Percentiles rank a stretch among this genome's conserved stretches.
Conservation (phyloP, 83 land plant species). For the Thuja plicata region DNA sequence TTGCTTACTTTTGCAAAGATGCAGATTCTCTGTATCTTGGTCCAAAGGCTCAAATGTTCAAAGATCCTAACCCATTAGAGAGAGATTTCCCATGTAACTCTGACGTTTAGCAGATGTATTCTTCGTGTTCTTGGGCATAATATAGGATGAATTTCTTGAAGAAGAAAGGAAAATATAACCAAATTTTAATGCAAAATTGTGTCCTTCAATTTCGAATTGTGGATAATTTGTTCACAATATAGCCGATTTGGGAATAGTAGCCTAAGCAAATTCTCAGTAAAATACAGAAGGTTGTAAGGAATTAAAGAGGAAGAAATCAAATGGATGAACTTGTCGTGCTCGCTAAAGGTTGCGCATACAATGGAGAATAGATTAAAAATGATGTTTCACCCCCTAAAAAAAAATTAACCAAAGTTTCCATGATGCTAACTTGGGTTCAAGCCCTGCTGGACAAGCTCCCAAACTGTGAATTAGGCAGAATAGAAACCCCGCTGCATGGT, state of each 20-base stretch:
- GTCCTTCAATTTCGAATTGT: background rate
- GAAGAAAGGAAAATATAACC: background rate
- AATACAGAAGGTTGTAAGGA: background rate
- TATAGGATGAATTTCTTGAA: background rate
- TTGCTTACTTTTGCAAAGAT: background rate
- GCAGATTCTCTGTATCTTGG: background rate
- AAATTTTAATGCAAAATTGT: background rate
- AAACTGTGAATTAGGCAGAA: background rate
- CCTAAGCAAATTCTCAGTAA: background rate
- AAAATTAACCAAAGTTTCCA: background rate
- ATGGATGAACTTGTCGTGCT: background rate
- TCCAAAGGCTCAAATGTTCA: background rate
- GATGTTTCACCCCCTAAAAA: background rate
- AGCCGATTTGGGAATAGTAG: background rate
- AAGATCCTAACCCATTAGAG: background rate
- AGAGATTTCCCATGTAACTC: background rate
- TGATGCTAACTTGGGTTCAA: background rate
- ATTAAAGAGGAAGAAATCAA: background rate
- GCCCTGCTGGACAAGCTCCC: background rate
- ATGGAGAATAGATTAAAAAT: background rate
- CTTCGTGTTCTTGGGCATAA: background rate
- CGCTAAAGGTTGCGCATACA: background rate
- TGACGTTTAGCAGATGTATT: background rate
- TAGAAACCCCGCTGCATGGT: background rate
- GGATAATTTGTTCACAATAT: background rate